Evolutionary conservation across 139 green algal genomes (phyloP).

Genomic region (Micractinium sp.): DNA sequence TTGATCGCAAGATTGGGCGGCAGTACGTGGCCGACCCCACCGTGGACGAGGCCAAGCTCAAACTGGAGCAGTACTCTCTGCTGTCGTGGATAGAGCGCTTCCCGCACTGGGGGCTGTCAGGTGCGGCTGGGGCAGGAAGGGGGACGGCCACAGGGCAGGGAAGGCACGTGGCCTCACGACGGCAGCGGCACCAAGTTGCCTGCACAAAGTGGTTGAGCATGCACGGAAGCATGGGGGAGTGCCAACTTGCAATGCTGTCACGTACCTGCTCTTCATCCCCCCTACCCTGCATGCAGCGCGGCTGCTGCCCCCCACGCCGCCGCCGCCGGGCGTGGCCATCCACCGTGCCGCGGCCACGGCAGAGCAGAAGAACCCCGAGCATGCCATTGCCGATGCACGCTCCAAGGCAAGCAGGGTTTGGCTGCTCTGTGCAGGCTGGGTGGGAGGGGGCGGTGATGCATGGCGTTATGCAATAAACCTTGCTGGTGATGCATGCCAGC

Average conservation of each 20-base stretch:
- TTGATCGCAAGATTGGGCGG: conserved; percentile 48
- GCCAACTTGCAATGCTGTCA: too few relatives aligned
- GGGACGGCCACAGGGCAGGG: too few relatives aligned
- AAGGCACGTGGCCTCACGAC: background rate
- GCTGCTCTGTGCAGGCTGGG: too few relatives aligned
- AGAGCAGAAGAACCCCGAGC: conserved; percentile 63
- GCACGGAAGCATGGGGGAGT: background rate
- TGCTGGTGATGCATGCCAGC: too few relatives aligned
- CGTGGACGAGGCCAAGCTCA: conserved; percentile 48
- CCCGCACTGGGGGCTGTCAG: conserved; percentile 48
- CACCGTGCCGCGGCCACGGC: conserved; percentile 42
- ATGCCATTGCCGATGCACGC: conserved; percentile 58
- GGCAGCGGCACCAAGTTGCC: too few relatives aligned
- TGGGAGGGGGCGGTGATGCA: background rate
- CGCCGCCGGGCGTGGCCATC: conserved; percentile 19
- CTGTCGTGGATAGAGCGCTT: conserved; percentile 58
- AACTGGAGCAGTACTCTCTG: conserved; percentile 43
- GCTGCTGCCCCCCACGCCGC: conserved; percentile 13
- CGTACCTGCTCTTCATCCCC: background rate
- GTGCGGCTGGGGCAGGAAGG: background rate
- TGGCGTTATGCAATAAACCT: too few relatives aligned
- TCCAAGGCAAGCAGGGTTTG: conserved; percentile 1
- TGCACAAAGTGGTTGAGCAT: background rate
- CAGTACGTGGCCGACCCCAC: conserved; percentile 52
- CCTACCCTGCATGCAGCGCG: background rate